Base-by-base conservation (phyloP, 441 rosid genomes). In the Adansonia grandidieri region DNA sequence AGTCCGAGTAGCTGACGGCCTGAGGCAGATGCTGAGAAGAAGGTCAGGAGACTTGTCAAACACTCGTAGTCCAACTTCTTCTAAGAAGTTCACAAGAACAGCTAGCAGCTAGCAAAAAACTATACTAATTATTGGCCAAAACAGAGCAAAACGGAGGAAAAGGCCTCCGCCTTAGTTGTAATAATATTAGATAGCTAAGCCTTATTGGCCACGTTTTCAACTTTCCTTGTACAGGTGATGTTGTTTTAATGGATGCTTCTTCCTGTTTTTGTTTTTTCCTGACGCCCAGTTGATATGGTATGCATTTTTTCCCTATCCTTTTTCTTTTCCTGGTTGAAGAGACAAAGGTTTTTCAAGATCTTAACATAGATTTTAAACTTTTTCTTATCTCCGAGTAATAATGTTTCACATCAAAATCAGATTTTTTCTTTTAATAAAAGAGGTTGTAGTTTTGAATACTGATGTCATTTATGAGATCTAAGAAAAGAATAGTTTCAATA, bases 11-110 rank as follows among this genome's bases (percentile, higher is more conserved):
- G 98, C 99, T 32, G 92, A 96, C 50, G 98, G 98, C 5, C 89
- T 96, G 99, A 88, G 94, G 78, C 98, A 92, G 95, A 92, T 96
- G 97, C 32, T 28, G 2, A 87, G 94, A 57, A 78, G 99, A 84
- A 86, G 98, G 53, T 90, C 98, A 5, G 90, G 94, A 19, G 91
- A 87, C 4, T 83, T 89, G 68, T 79, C 91, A 50, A 84, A 92
- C 48, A 66, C 51, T 0, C 60, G 13, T 50, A 48, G 20, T 47
- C 80, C 96, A 1, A 53, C 68, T 63, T 64, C 85, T 53, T 83
- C 93, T 15, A 92, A 92, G 88, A 68, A 68, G 72, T 45, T 68
- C 17, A 10, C 54, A 9, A 89, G 94, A 88, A 87, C 96, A 51
- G 80, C 93, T 4, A 87, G 86, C 84, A 78, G 32, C 32, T 28